A percentile compares a stretch with the other conserved stretches of the same genome.
Conservation (phyloP, 768 basidiomycete species). For the Collybia mongolica region DNA sequence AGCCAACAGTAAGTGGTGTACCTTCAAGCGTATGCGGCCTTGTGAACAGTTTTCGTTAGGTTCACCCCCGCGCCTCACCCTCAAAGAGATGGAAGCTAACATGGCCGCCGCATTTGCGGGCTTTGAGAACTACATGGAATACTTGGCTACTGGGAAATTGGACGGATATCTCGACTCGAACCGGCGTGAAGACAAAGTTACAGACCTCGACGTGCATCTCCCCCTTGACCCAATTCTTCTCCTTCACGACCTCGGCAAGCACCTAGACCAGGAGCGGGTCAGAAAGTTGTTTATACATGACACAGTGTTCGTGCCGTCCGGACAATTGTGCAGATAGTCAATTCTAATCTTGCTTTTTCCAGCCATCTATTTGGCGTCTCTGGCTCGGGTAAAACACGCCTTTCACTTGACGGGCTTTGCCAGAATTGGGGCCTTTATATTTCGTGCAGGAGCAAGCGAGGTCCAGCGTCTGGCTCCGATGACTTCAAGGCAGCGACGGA, state of each 20-base stretch:
- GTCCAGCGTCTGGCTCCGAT: neutral
- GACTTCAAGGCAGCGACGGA: constrained; percentile 7
- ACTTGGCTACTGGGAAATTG: constrained; percentile 3
- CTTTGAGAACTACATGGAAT: constrained; percentile 1
- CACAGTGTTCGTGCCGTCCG: constrained; percentile 12
- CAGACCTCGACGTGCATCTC: constrained; percentile 1
- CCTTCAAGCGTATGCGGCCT: constrained; percentile 9
- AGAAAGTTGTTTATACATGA: constrained; percentile 7
- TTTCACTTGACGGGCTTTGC: constrained; percentile 7
- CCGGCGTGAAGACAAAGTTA: constrained; percentile 1
- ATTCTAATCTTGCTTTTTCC: neutral
- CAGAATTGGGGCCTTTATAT: constrained; percentile 8
- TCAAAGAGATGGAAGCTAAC: constrained; percentile 4
- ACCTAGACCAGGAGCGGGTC: constrained; percentile 5
- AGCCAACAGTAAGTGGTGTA: constrained; percentile 9
- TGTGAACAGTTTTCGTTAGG: constrained; percentile 11
- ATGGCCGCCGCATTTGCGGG: constrained; percentile 9
- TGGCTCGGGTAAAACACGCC: constrained; percentile 4
- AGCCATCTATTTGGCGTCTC: constrained; percentile 1
- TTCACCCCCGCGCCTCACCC: constrained; percentile 7
- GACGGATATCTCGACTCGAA: constrained; percentile 6
- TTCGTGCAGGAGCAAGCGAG: constrained; percentile 24
- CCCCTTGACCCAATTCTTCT: constrained; percentile 10
- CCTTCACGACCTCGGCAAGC: constrained; percentile 10
- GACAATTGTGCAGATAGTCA: neutral